Conservation (phyloP, 495 filamentous ascomycete species). For the Xylaria sp. region DNA sequence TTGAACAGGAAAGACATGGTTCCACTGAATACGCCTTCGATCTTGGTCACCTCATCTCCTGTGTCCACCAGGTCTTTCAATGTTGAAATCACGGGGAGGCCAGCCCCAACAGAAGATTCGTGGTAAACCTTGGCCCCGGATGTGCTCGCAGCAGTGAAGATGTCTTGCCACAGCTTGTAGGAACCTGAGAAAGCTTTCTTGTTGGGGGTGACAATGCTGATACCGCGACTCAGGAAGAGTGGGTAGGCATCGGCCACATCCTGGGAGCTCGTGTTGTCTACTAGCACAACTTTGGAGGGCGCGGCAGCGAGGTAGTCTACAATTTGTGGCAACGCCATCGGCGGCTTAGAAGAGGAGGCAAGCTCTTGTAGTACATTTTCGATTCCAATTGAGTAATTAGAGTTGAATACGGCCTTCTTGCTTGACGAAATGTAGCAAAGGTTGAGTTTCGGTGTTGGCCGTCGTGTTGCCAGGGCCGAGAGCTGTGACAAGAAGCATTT, state of each 20-base stretch:
- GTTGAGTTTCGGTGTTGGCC: constrained; percentile 63
- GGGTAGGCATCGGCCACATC: constrained; percentile 82
- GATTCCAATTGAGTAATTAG: constrained; percentile 63
- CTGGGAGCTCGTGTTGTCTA: constrained; percentile 93
- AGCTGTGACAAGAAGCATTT: constrained; percentile 89
- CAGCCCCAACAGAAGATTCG: constrained; percentile 90
- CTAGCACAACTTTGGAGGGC: constrained; percentile 75
- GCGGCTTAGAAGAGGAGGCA: constrained; percentile 61
- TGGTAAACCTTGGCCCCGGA: constrained; percentile 84
- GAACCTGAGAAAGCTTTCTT: constrained; percentile 93
- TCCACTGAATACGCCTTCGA: constrained; percentile 96
- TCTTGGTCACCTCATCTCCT: constrained; percentile 83
- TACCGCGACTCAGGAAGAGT: constrained; percentile 73
- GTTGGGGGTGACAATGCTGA: constrained; percentile 93
- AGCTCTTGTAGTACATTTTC: constrained; percentile 62
- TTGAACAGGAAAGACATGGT: constrained; percentile 98
- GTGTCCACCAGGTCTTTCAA: constrained; percentile 88
- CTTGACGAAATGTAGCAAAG: constrained; percentile 83
- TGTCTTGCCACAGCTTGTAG: constrained; percentile 78
- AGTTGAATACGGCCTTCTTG: constrained; percentile 74
- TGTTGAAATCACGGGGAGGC: constrained; percentile 89
- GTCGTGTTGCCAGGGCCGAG: constrained; percentile 58
- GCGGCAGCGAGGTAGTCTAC: constrained; percentile 72
- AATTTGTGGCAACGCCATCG: constrained; percentile 68
- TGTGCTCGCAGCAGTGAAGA: constrained; percentile 69